Base-by-base conservation (phyloP, 352 stramenopile genomes). In the Phytopythium mirpurense region DNA sequence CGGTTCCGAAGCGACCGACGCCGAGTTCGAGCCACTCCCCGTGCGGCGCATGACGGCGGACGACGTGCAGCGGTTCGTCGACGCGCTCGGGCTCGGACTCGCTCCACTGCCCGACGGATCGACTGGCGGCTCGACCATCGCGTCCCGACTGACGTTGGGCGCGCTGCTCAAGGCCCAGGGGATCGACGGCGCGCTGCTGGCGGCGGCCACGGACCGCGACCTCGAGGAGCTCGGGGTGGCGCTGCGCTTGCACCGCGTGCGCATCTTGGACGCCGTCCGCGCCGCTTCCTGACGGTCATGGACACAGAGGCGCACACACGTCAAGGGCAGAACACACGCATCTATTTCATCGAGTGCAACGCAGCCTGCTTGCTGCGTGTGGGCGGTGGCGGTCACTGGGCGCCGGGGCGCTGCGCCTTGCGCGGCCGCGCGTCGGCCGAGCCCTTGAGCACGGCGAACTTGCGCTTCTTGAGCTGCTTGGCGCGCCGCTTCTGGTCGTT, bases 401-500 rank as follows among this genome's bases (percentile, higher is more conserved):
- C 74, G 45, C 82, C 79, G 24, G 82, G 82, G 35, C 82, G 82
- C 59, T 68, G 61, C 37, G 69, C 61, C 70, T 92, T 92, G 34
- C 57, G 70, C 19, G 74, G 63, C 10, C 70, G 70, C 31, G 77
- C 70, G 42, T 66, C 81, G n/a, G 74, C 73, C 40, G 82, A 90
- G 36, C 85, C 85, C 64, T 95, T 95, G 50, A 93, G 55, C 29
- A 93, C 68, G n/a, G 79, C 72, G 57, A 86, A 79, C 68, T 96
- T 96, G 60, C 86, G 81, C 65, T 96, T 95, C 57, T 90, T 89
- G 42, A 93, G 50, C 63, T 95, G 81, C 70, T 94, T 94, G 21
- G 74, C 68, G 34, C 59, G 70, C 42, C 77, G 77, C 65, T 96
- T 96, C 32, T 78, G 65, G 46, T 93, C 74, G 63, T 95, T 93